Percentiles rank a stretch among this genome's conserved stretches.
Evolutionary conservation across 805 yeast genomes (phyloP).

Genomic region (Nakazawaea molendinolei): DNA sequence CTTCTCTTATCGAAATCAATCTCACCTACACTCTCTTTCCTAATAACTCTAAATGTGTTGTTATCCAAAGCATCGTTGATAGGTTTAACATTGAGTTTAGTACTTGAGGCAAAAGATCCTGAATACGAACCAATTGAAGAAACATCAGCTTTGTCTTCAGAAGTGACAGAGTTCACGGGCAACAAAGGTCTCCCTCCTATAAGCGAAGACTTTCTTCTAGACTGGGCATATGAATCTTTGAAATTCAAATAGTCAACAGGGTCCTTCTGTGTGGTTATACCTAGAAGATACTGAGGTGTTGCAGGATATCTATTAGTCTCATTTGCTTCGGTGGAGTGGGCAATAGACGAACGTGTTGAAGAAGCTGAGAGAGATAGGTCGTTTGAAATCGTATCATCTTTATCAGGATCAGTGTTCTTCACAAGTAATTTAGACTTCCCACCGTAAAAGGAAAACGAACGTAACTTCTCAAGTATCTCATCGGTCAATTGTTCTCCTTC

Average conservation of each 20-base stretch:
- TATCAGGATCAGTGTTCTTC: slow-evolving; percentile 8
- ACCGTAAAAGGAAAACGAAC: slow-evolving; percentile 26
- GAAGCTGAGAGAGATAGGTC: slow-evolving; percentile 21
- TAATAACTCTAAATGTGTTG: slow-evolving; percentile 59
- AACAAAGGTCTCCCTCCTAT: slow-evolving; percentile 22
- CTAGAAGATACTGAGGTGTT: slow-evolving; percentile 64
- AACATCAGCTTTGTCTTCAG: neutral
- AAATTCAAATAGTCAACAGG: slow-evolving; percentile 49
- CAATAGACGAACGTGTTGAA: slow-evolving; percentile 47
- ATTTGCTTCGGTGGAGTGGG: slow-evolving; percentile 44
- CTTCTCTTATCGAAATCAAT: slow-evolving; percentile 79
- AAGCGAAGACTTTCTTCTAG: slow-evolving; percentile 16
- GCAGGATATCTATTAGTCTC: slow-evolving; percentile 45
- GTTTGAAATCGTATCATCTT: slow-evolving; percentile 2
- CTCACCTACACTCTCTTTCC: slow-evolving; percentile 54
- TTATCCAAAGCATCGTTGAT: slow-evolving; percentile 12
- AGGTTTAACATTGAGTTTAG: slow-evolving; percentile 18
- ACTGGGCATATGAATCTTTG: slow-evolving; percentile 32
- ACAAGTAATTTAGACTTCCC: slow-evolving; percentile 20
- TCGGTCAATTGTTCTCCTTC: slow-evolving; percentile 55
- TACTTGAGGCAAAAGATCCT: slow-evolving; percentile 13
- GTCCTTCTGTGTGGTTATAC: slow-evolving; percentile 26
- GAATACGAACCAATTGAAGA: slow-evolving; percentile 15
- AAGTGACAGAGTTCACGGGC: slow-evolving; percentile 11
- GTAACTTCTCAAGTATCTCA: slow-evolving; percentile 30